Evolutionary conservation across 2,329 filamentous ascomycete genomes (phyloP).

Genomic region (Bipolaris bicolor): DNA sequence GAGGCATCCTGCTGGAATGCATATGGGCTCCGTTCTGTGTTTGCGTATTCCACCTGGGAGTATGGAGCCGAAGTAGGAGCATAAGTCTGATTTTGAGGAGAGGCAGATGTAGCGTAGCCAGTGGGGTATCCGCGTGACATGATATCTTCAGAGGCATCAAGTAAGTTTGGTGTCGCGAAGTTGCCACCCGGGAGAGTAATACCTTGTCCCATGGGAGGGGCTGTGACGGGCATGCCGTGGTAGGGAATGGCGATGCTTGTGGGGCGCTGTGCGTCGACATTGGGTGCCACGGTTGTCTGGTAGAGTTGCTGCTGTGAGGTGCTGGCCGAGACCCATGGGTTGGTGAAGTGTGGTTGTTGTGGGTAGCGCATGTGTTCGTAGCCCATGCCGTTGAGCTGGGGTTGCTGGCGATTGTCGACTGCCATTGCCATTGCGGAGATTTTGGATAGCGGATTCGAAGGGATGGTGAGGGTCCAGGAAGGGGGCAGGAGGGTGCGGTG

Average conservation of each 20-base stretch:
- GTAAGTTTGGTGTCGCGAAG: conserved; percentile 70
- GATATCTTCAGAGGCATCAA: conserved; percentile 76
- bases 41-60: conserved; percentile 76
- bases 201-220: conserved; percentile 72
- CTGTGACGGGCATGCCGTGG: conserved; percentile 74
- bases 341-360: conserved; percentile 76
- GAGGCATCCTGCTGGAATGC: conserved; percentile 62
- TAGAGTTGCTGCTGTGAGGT: conserved; percentile 66
- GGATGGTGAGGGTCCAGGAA: conserved; percentile 15
- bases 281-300: conserved; percentile 68
- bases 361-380: conserved; percentile 81
- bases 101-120: conserved; percentile 72
- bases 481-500: neutral
- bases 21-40: conserved; percentile 59
- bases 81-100: conserved; percentile 72
- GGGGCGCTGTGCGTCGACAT: conserved; percentile 59
- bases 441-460: conserved; percentile 7
- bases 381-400: conserved; percentile 70
- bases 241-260: conserved; percentile 72
- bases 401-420: conserved; percentile 82
- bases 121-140: conserved; percentile 73
- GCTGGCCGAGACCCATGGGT: conserved; percentile 77
- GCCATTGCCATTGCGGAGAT: conserved; percentile 81
- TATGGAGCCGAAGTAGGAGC: conserved; percentile 73
- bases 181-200: conserved; percentile 69